These are phyloP conservation scores for Pelargonium nanum DNA, from an alignment of 345 rosid species.

Conservation along the genomic window DNA sequence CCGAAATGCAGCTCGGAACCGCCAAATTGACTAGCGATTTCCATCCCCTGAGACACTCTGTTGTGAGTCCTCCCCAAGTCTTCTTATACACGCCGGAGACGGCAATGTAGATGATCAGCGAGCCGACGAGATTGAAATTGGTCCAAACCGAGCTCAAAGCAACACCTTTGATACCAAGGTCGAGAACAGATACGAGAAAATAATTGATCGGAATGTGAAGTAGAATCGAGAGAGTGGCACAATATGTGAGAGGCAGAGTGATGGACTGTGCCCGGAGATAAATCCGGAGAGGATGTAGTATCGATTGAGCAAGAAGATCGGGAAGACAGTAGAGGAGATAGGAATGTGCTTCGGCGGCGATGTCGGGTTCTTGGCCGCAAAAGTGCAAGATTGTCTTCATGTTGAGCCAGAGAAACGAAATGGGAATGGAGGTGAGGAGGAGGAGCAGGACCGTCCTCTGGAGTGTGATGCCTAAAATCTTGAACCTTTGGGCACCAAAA, in stretches of 20 bases:
- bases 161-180: constrained; percentile 62
- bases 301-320: constrained; percentile 55
- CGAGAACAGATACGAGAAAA: constrained; percentile 42
- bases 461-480: constrained; percentile 61
- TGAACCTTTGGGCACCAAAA: constrained; percentile 64
- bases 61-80: constrained; percentile 56
- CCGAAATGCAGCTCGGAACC: constrained; percentile 79
- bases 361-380: constrained; percentile 50
- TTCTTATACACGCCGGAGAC: constrained; percentile 46
- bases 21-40: constrained; percentile 40
- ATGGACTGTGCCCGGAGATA: constrained; percentile 70
- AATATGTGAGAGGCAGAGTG: constrained; percentile 56
- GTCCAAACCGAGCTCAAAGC: constrained; percentile 69
- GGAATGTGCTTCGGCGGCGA: constrained; percentile 51
- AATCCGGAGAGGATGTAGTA: constrained; percentile 68
- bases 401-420: constrained; percentile 63
- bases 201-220: constrained; percentile 63
- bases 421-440: constrained; percentile 44
- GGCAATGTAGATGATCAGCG: constrained; percentile 40
- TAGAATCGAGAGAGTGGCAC: constrained; percentile 47
- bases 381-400: constrained; percentile 50
- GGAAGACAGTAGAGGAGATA: constrained; percentile 68
- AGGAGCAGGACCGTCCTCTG: constrained; percentile 61
- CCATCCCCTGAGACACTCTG: constrained; percentile 55
- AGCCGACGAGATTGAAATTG: constrained; percentile 49